Conservation (phyloP, 805 yeast species). For the Candida nanaspora region DNA sequence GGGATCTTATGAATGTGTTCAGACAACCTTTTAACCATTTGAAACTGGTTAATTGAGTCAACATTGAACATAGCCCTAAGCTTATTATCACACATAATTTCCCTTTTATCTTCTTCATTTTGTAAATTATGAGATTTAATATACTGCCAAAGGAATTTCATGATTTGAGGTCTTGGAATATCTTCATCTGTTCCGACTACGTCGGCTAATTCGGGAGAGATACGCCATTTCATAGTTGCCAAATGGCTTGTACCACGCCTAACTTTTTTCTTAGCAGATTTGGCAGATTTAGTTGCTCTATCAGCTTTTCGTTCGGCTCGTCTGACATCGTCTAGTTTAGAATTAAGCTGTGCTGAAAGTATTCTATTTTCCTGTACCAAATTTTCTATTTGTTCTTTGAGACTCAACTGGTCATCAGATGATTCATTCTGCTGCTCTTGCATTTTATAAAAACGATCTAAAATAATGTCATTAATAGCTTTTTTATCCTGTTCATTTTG, state of each 20-base stretch:
- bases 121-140: constrained; percentile 58
- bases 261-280: neutral
- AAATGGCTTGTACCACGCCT: neutral
- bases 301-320: constrained; percentile 3
- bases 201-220: neutral
- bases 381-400: constrained; percentile 23
- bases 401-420: constrained; percentile 7
- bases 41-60: constrained; percentile 48
- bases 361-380: constrained; percentile 42
- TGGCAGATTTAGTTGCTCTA: neutral
- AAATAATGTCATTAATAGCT: constrained; percentile 50
- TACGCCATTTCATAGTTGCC: neutral
- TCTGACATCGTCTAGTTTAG: neutral
- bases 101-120: constrained; percentile 58
- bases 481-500: constrained; percentile 36
- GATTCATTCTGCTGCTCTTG: constrained; percentile 30
- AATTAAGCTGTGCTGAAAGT: constrained; percentile 39
- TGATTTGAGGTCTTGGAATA: constrained; percentile 63
- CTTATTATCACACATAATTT: constrained; percentile 55
- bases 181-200: constrained; percentile 31
- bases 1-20: constrained; percentile 40
- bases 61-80: constrained; percentile 51
- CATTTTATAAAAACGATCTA: constrained; percentile 47
- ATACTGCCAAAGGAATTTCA: constrained; percentile 63
- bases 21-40: constrained; percentile 47